These are phyloP conservation scores for Beauveria sp. DNA, from an alignment of 2,329 filamentous ascomycete genomes.

Conservation along the genomic window DNA sequence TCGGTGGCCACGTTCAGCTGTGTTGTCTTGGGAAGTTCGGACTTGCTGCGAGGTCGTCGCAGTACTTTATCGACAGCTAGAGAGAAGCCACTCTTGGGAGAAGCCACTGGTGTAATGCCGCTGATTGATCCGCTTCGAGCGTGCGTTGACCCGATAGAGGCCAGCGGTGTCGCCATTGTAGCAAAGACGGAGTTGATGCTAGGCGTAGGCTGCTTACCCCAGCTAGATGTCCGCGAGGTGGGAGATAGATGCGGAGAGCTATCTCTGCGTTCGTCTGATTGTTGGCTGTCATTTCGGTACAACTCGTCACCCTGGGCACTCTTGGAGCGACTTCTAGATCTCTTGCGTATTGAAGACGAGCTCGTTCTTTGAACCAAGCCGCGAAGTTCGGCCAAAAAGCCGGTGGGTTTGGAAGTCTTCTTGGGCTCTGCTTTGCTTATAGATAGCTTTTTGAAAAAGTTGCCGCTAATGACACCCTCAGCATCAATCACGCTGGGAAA, in stretches of 20 bases:
- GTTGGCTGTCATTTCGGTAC: constrained; percentile 22
- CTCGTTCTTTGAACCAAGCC: constrained; percentile 45
- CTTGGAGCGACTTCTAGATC: constrained; percentile 35
- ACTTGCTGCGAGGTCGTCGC: constrained; percentile 49
- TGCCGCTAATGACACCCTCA: constrained; percentile 52
- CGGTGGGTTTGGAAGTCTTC: constrained; percentile 37
- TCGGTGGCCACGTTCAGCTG: constrained; percentile 19
- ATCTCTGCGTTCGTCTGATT: constrained; percentile 29
- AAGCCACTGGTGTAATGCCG: constrained; percentile 39
- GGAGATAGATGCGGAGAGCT: constrained; percentile 39
- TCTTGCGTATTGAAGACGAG: constrained; percentile 35
- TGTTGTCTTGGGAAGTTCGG: constrained; percentile 38
- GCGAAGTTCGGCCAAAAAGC: constrained; percentile 40
- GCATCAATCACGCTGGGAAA: constrained; percentile 52
- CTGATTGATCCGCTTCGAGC: constrained; percentile 54
- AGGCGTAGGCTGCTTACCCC: constrained; percentile 43
- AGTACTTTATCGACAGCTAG: constrained; percentile 41
- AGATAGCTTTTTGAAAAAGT: constrained; percentile 55
- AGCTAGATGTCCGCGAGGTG: constrained; percentile 43
- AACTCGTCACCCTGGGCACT: constrained; percentile 21
- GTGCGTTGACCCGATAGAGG: constrained; percentile 47
- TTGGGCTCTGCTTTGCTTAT: constrained; percentile 39
- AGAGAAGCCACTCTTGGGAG: constrained; percentile 42
- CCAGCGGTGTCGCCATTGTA: constrained; percentile 46
- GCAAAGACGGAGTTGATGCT: constrained; percentile 53